A percentile compares a stretch with the other conserved stretches of the same genome.
Conservation (phyloP, 2,329 filamentous ascomycete genomes). For the Colletotrichum cordylinicola region DNA sequence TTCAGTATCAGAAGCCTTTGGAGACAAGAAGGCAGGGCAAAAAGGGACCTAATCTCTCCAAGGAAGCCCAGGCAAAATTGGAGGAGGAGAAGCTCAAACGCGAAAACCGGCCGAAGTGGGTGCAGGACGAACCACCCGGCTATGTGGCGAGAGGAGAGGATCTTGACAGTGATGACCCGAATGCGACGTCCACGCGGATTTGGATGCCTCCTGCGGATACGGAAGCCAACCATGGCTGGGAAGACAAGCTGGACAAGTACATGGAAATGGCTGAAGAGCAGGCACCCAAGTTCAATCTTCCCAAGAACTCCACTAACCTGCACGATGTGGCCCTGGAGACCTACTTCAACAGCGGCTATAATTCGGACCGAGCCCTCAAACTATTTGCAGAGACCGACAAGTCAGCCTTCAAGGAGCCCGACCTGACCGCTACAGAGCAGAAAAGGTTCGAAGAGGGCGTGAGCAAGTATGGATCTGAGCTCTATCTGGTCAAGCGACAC, state of each 20-base stretch:
- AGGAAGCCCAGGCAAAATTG: conserved; percentile 78
- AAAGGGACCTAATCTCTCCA: conserved; percentile 78
- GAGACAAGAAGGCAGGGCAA: conserved; percentile 86
- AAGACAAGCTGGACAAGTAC: conserved; percentile 68
- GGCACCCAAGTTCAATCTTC: conserved; percentile 72
- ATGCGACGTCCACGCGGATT: conserved; percentile 75
- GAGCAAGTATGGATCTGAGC: conserved; percentile 87
- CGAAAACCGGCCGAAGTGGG: conserved; percentile 88
- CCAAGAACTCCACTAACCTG: conserved; percentile 82
- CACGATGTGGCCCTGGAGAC: conserved; percentile 82
- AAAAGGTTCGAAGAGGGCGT: conserved; percentile 95
- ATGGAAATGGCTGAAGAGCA: conserved; percentile 73
- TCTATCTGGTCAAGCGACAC: conserved; percentile 81
- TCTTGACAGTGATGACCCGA: conserved; percentile 70
- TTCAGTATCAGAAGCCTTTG: conserved; percentile 88
- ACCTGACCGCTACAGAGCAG: conserved; percentile 76
- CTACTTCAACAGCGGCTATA: conserved; percentile 74
- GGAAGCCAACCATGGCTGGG: conserved; percentile 66
- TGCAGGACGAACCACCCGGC: conserved; percentile 88
- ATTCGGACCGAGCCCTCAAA: conserved; percentile 73
- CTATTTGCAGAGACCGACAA: conserved; percentile 72
- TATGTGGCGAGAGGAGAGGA: conserved; percentile 89
- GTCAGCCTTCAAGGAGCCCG: conserved; percentile 82
- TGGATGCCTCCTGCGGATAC: conserved; percentile 77
- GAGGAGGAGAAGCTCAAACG: conserved; percentile 83